These are phyloP conservation scores for Saturnispora hagleri DNA, from an alignment of 805 yeast genomes.

Conservation along the genomic window DNA sequence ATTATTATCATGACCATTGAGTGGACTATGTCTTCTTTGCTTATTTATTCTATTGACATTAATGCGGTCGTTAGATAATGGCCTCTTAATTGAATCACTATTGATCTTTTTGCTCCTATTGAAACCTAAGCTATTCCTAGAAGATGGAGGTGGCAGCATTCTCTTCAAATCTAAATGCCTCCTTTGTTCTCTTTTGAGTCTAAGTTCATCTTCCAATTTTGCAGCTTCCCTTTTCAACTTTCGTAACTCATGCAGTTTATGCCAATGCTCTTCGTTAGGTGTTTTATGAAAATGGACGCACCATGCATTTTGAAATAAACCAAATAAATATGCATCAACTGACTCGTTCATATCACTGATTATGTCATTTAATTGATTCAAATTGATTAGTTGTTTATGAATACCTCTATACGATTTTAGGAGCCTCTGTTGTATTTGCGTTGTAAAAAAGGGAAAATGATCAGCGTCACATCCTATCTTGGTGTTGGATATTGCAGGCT, in stretches of 20 bases:
- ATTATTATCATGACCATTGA: background rate
- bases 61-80: background rate
- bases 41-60: background rate
- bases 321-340: slow-evolving; percentile 62
- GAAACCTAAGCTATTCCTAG: background rate
- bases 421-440: slow-evolving; percentile 14
- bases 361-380: slow-evolving; percentile 53
- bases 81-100: background rate
- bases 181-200: slow-evolving; percentile 9
- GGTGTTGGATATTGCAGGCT: background rate
- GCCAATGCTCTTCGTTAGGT: slow-evolving; percentile 19
- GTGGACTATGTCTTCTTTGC: background rate
- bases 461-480: slow-evolving; percentile 6
- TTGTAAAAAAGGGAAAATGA: slow-evolving; percentile 19
- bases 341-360: slow-evolving; percentile 66
- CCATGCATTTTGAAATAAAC: slow-evolving; percentile 79
- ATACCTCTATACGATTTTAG: slow-evolving; percentile 24
- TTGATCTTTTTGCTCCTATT: background rate
- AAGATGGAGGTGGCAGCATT: slow-evolving; percentile 20
- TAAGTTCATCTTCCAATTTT: slow-evolving; percentile 12
- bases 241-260: slow-evolving; percentile 14
- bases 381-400: slow-evolving; percentile 46
- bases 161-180: slow-evolving; percentile 7
- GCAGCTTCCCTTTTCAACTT: slow-evolving; percentile 15
- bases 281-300: slow-evolving; percentile 58